These are phyloP conservation scores for Zymoseptoria tritici DNA, from an alignment of 2,329 filamentous ascomycete genomes.

Conservation along the genomic window DNA sequence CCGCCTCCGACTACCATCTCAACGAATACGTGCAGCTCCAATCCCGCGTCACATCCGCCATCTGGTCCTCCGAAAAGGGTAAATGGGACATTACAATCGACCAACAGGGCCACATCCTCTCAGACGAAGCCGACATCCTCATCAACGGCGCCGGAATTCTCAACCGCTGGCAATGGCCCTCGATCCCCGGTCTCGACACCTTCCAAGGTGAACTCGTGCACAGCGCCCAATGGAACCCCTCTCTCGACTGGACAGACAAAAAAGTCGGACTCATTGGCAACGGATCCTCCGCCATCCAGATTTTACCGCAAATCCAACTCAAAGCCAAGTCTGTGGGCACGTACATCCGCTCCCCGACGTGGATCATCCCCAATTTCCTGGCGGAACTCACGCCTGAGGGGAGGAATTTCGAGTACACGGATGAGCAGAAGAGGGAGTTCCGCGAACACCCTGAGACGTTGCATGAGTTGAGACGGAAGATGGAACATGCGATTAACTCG, in stretches of 20 bases:
- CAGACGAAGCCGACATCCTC: slow-evolving; percentile 14
- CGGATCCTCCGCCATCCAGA: slow-evolving; percentile 34
- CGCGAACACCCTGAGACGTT: slow-evolving; percentile 34
- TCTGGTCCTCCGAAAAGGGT: slow-evolving; percentile 11
- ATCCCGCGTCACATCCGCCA: slow-evolving; percentile 10
- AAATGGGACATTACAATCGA: slow-evolving; percentile 13
- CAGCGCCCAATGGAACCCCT: slow-evolving; percentile 32
- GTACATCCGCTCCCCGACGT: slow-evolving; percentile 1
- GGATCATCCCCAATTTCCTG: slow-evolving; percentile 3
- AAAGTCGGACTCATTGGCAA: slow-evolving; percentile 36
- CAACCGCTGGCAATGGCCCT: slow-evolving; percentile 15
- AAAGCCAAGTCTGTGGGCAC: neutral
- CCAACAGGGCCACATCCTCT: slow-evolving; percentile 5
- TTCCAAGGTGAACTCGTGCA: slow-evolving; percentile 34
- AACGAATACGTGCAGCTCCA: slow-evolving; percentile 31
- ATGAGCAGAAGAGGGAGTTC: slow-evolving; percentile 24
- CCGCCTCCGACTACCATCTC: slow-evolving; percentile 32
- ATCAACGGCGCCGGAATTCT: slow-evolving; percentile 15
- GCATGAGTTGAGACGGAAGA: slow-evolving; percentile 37
- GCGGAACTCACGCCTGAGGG: slow-evolving; percentile 5
- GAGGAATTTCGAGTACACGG: slow-evolving; percentile 19
- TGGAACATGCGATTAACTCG: slow-evolving; percentile 39
- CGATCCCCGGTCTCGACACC: slow-evolving; percentile 30
- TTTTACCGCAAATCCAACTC: slow-evolving; percentile 32
- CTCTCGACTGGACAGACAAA: slow-evolving; percentile 28